Evolutionary conservation across 1,284 basidiomycete genomes (phyloP), one percentile per base, ranked within the genome.

Genomic region (Leccinum griseonigrum): DNA sequence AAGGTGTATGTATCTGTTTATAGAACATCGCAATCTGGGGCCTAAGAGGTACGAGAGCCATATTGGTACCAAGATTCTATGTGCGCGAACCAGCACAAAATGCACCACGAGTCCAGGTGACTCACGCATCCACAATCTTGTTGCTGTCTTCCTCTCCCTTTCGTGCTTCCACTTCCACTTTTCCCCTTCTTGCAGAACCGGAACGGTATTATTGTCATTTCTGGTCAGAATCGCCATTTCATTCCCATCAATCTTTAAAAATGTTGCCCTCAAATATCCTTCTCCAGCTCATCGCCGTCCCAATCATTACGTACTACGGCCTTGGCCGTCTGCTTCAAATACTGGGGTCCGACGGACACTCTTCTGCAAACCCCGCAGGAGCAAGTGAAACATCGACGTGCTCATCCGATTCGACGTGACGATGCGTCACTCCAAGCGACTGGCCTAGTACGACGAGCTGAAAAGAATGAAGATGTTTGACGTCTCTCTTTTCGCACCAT

Each of bases 111-210:
- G 11, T 34, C 22, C 11, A 43, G 32, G 14, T n/a, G 28, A 75
- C 80, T 74, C 67, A 83, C 81, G 80, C 81, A 63, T 77, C 73
- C 60, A 78, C 76, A 32, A 83, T 64, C 52, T 66, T 70, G 64
- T 69, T 71, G 14, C 70, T 76, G 48, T 11, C 10, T 11, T 43
- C n/a, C 40, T 76, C 76, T 36, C 75, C 71, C 31, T 67, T 67
- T 31, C 66, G 59, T 16, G 14, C 50, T 3, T 36, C 18, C 3
- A 8, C 22, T 18, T 14, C 38, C 6, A n/a, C 11, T 14, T 9
- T 18, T 31, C 13, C 46, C 11, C 9, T 51, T 11, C 31, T 26
- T 16, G 50, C 28, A 18, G 14, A 14, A 18, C 36, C 4, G 57
- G 40, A n/a, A 2, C n/a, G 26, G 6, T 13, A 8, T 31, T 8